Conservation (phyloP, 805 yeast species). For the Kodamaea leandrae region DNA sequence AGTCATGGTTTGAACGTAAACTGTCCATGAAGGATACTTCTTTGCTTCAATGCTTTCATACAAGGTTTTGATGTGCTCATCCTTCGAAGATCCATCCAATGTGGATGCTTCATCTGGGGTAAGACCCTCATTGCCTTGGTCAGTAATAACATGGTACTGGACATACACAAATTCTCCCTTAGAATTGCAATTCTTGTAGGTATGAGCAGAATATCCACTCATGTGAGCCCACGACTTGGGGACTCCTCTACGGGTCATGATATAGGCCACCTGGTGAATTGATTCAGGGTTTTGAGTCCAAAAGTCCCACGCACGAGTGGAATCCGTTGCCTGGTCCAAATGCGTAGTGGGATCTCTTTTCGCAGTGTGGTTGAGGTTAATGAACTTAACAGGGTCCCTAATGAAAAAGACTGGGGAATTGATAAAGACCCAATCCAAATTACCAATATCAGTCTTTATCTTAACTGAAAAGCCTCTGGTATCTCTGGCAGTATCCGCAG, state of each 20-base stretch:
- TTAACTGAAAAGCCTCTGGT: constrained; percentile 84
- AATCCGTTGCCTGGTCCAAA: constrained; percentile 45
- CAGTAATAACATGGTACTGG: constrained; percentile 52
- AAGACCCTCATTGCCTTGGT: constrained; percentile 46
- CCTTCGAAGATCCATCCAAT: constrained; percentile 51
- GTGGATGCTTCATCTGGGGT: constrained; percentile 46
- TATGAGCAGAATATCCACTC: constrained; percentile 67
- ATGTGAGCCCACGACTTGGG: constrained; percentile 53
- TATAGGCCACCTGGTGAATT: constrained; percentile 53
- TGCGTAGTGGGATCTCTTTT: constrained; percentile 73
- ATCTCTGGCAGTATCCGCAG: constrained; percentile 82
- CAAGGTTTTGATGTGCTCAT: constrained; percentile 38
- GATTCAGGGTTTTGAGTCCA: constrained; percentile 53
- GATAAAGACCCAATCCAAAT: constrained; percentile 80
- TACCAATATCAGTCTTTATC: constrained; percentile 80
- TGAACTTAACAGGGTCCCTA: constrained; percentile 83
- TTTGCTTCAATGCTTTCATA: constrained; percentile 47
- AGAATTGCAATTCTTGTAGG: constrained; percentile 54
- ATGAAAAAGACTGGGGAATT: constrained; percentile 84
- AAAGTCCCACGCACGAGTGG: constrained; percentile 58
- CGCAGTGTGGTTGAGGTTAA: constrained; percentile 85
- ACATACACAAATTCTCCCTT: constrained; percentile 53
- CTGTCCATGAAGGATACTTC: constrained; percentile 50
- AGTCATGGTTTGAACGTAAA: constrained; percentile 59
- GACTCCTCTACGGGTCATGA: constrained; percentile 61